Percentiles rank a stretch among this genome's conserved stretches.
These are phyloP conservation scores for Tympanopsis confertula DNA, from an alignment of 2,329 filamentous ascomycete genomes.

Conservation along the genomic window DNA sequence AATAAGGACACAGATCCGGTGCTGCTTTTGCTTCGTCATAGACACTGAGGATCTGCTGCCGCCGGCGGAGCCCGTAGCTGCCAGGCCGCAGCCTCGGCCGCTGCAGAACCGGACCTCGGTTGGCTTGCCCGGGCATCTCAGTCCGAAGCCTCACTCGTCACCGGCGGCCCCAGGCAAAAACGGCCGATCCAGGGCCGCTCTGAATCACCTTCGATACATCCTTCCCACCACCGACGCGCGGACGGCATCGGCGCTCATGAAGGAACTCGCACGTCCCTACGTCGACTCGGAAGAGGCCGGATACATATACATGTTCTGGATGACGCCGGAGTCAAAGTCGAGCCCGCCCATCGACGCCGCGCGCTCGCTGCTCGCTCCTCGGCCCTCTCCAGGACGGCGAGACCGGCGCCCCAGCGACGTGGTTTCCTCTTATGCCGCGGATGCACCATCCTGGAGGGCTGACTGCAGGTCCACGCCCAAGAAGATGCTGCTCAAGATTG, in stretches of 20 bases:
- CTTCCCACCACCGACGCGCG: constrained; percentile 54
- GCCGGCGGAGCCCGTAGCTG: constrained; percentile 9
- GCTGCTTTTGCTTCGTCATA: constrained; percentile 7
- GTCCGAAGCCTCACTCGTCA: constrained; percentile 5
- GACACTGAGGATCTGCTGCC: constrained; percentile 9
- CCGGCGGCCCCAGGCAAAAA: constrained; percentile 5
- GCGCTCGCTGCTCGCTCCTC: constrained; percentile 43
- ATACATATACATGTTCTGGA: constrained; percentile 99
- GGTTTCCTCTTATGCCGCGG: constrained; percentile 33
- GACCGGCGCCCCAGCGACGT: constrained; percentile 41
- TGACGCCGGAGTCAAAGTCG: constrained; percentile 56
- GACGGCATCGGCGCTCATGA: constrained; percentile 58
- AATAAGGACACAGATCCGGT: constrained; percentile 12
- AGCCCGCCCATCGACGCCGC: constrained; percentile 46
- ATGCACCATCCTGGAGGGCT: constrained; percentile 11
- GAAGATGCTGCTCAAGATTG: constrained; percentile 60
- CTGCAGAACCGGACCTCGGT: neutral
- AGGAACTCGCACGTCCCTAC: constrained; percentile 67
- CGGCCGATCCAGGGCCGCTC: constrained; percentile 17
- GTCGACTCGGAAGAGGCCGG: constrained; percentile 68
- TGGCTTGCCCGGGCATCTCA: neutral
- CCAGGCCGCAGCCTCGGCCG: neutral
- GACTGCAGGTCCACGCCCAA: constrained; percentile 24
- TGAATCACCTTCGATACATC: constrained; percentile 53
- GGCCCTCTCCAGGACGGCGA: constrained; percentile 16